Evolutionary conservation across 768 basidiomycete species (phyloP), one percentile per base, ranked within the genome.

Genomic region (Imleria badia): DNA sequence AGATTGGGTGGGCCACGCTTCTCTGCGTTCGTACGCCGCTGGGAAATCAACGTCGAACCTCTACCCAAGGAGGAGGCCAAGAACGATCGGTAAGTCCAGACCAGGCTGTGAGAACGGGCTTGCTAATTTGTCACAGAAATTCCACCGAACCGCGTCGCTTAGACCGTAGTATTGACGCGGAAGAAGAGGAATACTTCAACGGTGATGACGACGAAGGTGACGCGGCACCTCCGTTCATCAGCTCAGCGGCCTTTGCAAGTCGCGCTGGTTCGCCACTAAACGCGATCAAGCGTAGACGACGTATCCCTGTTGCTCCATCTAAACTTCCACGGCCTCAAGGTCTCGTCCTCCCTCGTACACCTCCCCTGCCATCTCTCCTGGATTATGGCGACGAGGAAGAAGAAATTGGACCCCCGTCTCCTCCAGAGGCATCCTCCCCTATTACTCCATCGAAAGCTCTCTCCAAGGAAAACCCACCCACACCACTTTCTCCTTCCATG

Each of bases 181-280:
- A 91, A 56, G 95, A 98, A 69, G 95, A 98, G 69, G 83, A 87
- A 55, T 98, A 97, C 75, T 98, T 97, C 80, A 93, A 95, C 62
- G 80, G 76, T 29, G 90, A 91, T 38, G 92, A 94, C 58, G 90
- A 93, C 40, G 94, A 94, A 60, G 75, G 79, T 33, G 77, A 79
- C 17, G 78, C 72, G 63, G 55, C 68, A 20, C 66, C 72, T 33
- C 68, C 71, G 19, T 64, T 68, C 46, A 66, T 73, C 56, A 58
- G 62, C 38, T 65, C 70, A 38, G 45, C 59, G 5, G 66, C 56
- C 20, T 48, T 66, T 33, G 71, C 61, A 52, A 61, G 53, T 51
- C 69, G 67, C 9, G 41, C 67, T 10, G 60, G 68, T 45, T 70
- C 68, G 44, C 66, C 71, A 26, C 60, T 75, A 52, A 74, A 68